phyloP scores from a whole-genome alignment of 1,284 basidiomycete species.

The Boletus smithii region DNA sequence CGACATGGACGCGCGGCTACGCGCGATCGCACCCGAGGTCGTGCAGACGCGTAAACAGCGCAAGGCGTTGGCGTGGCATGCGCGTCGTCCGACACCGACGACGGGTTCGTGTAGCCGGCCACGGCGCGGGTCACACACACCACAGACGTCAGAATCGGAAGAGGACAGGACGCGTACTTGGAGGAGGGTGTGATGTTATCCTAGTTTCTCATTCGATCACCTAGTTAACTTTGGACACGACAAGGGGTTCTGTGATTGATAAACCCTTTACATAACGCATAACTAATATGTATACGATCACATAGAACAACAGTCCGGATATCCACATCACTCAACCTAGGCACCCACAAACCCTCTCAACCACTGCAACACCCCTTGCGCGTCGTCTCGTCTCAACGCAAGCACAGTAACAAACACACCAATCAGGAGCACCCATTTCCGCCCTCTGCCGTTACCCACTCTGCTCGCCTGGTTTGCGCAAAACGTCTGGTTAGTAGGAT shows the following conservation, averaged over 20 bases:
- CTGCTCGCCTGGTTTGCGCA: constrained; percentile 6
- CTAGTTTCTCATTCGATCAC: no score
- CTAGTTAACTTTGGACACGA: no score
- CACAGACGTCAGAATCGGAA: constrained; percentile 20
- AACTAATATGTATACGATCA: no score
- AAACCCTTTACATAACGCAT: no score
- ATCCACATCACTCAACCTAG: constrained; percentile 5
- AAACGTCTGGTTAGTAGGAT: constrained; percentile 15
- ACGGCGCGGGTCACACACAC: no score
- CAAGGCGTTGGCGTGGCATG: constrained; percentile 26
- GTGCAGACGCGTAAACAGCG: constrained; percentile 25
- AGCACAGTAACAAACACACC: constrained; percentile 9
- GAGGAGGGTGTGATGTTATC: constrained; percentile 17
- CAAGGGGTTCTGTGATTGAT: no score
- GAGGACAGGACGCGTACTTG: constrained; percentile 17
- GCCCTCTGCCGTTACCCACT: not conserved
- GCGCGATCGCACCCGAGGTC: constrained; percentile 25
- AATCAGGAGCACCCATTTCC: constrained; percentile 6
- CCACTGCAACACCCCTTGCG: not conserved
- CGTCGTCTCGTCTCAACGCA: constrained; percentile 3
- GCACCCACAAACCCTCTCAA: constrained; percentile 1
- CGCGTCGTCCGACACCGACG: constrained; percentile 6
- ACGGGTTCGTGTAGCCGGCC: no score
- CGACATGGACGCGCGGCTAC: constrained; percentile 9
- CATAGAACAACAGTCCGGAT: no score